Evolutionary conservation across 495 filamentous ascomycete species (phyloP), one percentile per base, ranked within the genome.

Genomic region (Talaromyces stipitatus): DNA sequence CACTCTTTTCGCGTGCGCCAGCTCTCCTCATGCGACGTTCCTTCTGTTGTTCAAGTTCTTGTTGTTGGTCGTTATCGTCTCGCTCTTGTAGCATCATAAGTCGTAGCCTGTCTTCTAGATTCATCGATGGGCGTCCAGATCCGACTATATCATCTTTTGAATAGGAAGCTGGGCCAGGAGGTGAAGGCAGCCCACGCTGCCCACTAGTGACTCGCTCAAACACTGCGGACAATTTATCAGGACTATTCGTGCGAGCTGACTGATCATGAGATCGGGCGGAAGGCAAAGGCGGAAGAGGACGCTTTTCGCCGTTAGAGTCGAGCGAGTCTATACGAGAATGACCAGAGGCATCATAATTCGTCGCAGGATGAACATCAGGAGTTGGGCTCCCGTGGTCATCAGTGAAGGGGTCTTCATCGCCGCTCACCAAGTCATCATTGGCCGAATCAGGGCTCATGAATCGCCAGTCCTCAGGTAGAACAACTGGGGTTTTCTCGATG

Each of bases 401-500:
- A 12, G 76, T 80, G 62, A 90, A 96, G 0, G 84, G 81, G 50
- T 94, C 85, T 20, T 89, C 87, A 2, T 85, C 76, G 48, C 75
- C 64, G 50, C 78, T 74, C 26, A 71, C 76, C 14, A 83, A 63
- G 1, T 74, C 75, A 8, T 71, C 77, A 54, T 87, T 76, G 3
- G 77, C 78, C 30, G 66, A 69, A n/a, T 66, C 68, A 2, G 87
- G 85, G 58, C 79, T 86, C 80, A 88, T 87, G 60, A 90, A 87
- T 45, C 88, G 82, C 94, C 94, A 98, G 63, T 96, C 91, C 61
- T 97, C 95, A 2, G 94, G 94, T 47, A 95, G 81, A 26, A 98
- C 94, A 20, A 98, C 95, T 2, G 94, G 92, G 0, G 95, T 97
- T 74, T 97, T 96, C 61, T 95, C 91, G 18, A 90, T 88, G 65